A percentile compares a stretch with the other conserved stretches of the same genome.
phyloP scores from a whole-genome alignment of 257 asterid genomes.

The Jacaranda mimosifolia region DNA sequence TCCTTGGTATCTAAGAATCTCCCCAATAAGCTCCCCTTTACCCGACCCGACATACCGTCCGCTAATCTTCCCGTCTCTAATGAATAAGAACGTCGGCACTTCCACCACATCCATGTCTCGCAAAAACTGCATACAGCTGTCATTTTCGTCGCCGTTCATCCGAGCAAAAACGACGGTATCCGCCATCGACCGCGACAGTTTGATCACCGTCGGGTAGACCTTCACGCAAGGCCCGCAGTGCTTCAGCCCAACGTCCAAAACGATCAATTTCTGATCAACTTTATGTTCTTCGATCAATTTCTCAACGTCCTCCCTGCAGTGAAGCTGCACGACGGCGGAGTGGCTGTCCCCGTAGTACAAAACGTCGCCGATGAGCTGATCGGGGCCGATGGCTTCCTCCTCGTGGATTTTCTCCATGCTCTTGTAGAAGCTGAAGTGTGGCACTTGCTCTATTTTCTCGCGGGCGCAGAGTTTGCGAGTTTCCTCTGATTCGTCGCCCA shows the following conservation, averaged over 20 bases:
- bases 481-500: slow-evolving; percentile 87
- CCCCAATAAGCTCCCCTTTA: slow-evolving; percentile 97
- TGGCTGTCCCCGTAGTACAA: slow-evolving; percentile 93
- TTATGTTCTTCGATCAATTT: slow-evolving; percentile 65
- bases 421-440: slow-evolving; percentile 95
- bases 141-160: slow-evolving; percentile 98
- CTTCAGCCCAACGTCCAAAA: slow-evolving; percentile 90
- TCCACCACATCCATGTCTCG: slow-evolving; percentile 84
- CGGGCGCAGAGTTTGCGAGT: slow-evolving; percentile 73
- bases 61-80: slow-evolving; percentile 74
- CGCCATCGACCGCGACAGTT: slow-evolving; percentile 82
- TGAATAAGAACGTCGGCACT: slow-evolving; percentile 95
- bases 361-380: slow-evolving; percentile 85
- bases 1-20: slow-evolving; percentile 91
- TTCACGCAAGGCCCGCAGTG: slow-evolving; percentile 99
- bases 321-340: slow-evolving; percentile 85
- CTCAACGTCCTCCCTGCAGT: slow-evolving; percentile 80
- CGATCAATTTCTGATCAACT: slow-evolving; percentile 62
- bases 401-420: slow-evolving; percentile 91
- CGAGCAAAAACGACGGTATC: slow-evolving; percentile 86
- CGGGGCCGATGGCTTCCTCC: slow-evolving; percentile 92
- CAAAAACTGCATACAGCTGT: slow-evolving; percentile 94
- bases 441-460: slow-evolving; percentile 74
- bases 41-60: slow-evolving; percentile 99
- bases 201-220: slow-evolving; percentile 91